Evolutionary conservation across 192 early-diverging fungal genomes (phyloP), one percentile per base, ranked within the genome.

Genomic region (Linderina pennispora): DNA sequence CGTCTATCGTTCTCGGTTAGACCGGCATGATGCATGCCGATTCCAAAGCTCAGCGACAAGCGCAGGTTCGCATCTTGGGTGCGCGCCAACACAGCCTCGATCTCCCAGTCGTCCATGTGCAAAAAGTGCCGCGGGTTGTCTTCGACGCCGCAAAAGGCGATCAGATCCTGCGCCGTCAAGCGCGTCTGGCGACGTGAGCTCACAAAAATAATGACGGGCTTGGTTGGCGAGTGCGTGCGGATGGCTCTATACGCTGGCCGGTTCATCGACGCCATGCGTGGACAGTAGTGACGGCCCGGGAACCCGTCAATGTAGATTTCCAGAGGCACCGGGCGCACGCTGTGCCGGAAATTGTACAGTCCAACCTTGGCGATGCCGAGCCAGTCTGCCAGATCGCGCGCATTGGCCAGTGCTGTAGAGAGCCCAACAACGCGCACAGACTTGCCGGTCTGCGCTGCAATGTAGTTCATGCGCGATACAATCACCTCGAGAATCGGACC

Each of bases 201-300:
- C 4, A 99, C 97, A 80, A 99, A 98, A 0, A 99, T 88, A 40
- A 99, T 91, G 10, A 94, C 92, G 1, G 97, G 94, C 56, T 98
- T 85, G 18, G 59, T 69, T 8, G 91, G 90, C 14, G 97, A 97
- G 58, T 99, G 92, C 0, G 88, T 94, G 55, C 88, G 77, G 50
- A 99, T 98, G 10, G 91, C 92, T 2, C 84, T 68, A 53, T 94
- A 99, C 0, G 92, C 89, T 0, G 97, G 97, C 42, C 94, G 90
- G 74, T 98, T 96, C 97, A 99, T 99, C 20, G 92, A 83, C 34
- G 88, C 87, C 97, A 99, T 98, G 36, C 94, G 81, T 20, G 97
- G 92, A 45, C 94, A 94, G 72, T 96, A 98, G 65, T 95, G 91
- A 45, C 92, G 94, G 9, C 92, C 95, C 0, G 92, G 82, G 57